These are phyloP conservation scores for Phytopythium vexans DNA, from an alignment of 352 stramenopile genomes.

Conservation along the genomic window DNA sequence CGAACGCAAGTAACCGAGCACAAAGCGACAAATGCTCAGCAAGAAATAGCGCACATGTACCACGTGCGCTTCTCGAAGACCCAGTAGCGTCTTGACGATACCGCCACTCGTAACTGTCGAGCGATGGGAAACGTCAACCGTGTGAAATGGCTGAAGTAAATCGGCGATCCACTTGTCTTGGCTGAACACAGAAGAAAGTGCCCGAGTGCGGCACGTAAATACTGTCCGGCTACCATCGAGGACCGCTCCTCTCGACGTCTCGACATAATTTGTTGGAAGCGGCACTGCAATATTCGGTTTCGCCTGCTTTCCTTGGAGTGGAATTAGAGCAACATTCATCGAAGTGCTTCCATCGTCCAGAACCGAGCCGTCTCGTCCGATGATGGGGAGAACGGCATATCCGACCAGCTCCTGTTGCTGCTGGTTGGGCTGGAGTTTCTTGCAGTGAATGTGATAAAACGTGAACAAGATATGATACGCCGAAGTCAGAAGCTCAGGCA, in stretches of 20 bases:
- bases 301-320: constrained; percentile 10
- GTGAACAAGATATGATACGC: constrained; percentile 64
- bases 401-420: constrained; percentile 64
- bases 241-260: constrained; percentile 15
- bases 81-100: constrained; percentile 26
- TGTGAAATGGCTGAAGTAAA: constrained; percentile 54
- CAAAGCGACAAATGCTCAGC: constrained; percentile 37
- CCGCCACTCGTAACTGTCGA: constrained; percentile 8
- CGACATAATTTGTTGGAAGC: constrained; percentile 41
- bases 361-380: constrained; percentile 45
- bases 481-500: constrained; percentile 47
- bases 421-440: constrained; percentile 59
- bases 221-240: constrained; percentile 34
- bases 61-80: constrained; percentile 25
- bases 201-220: constrained; percentile 39
- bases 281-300: constrained; percentile 21
- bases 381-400: constrained; percentile 44
- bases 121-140: background rate
- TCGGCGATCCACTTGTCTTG: constrained; percentile 41
- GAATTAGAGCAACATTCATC: constrained; percentile 31
- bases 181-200: constrained; percentile 56
- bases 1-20: constrained; percentile 51
- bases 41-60: constrained; percentile 53
- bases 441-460: constrained; percentile 83
- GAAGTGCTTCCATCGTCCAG: constrained; percentile 43